Base-by-base conservation (phyloP, 305 asterid species). In the Solanum hybrid region DNA sequence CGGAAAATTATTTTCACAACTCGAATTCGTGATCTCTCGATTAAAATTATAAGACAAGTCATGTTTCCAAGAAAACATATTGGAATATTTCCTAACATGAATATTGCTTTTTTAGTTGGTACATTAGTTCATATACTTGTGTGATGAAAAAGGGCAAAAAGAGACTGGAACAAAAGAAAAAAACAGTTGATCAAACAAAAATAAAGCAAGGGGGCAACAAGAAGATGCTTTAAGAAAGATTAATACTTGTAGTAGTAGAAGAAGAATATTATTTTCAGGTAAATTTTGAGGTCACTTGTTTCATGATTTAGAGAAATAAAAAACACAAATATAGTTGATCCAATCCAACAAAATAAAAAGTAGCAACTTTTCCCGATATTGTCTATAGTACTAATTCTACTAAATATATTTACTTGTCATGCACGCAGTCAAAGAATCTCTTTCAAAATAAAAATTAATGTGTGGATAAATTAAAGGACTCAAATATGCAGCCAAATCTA, bases 401-500 rank as follows among this genome's bases (percentile, higher is more conserved):
- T 45, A 82, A 15, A 38, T 82, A 38, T 82, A 84, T 84, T 51
- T 84, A 51, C 87, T 84, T 84, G 87, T 84, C 22, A 84, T 84
- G 87, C 75, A 84, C 87, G 87, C 87, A 29, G 87, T 84, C 87
- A 51, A 51, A 22, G 75, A 37, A 84, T 84, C 75, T 51, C 42
- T 84, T 31, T 51, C 87, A 10, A 15, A 17, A 77, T 31, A 51
- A 29, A 4, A 4, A 29, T 24, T 40, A 51, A 17, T 31, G 71
- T 31, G 29, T 56, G 42, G 76, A 84, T 56, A 84, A 56, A 56
- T 56, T 56, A 56, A 84, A 84, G 45, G 31, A 84, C 31, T 51
- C 87, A 84, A 84, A 22, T 31, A 56, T 84, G 87, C 76, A 84
- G 87, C 87, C 87, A 84, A 84, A 84, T 45, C 42, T 19, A 84